These are phyloP conservation scores for Claviceps maximensis DNA, from an alignment of 2,329 filamentous ascomycete species.

Conservation along the genomic window DNA sequence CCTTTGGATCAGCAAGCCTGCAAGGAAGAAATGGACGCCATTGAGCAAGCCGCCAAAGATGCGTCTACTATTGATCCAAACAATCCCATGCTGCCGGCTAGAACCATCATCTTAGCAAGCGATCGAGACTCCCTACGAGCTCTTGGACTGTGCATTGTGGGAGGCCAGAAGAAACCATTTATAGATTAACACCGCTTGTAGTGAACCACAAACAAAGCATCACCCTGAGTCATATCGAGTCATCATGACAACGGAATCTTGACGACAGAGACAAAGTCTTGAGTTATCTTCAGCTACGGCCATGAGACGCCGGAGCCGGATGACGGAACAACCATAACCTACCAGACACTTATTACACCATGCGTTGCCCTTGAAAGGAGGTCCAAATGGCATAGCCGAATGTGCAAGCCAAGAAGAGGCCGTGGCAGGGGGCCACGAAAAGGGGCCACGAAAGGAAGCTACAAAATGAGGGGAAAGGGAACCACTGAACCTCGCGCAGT, in stretches of 20 bases:
- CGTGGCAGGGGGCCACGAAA: neutral
- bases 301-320: neutral
- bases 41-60: conserved; percentile 89
- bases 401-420: neutral
- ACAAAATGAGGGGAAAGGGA: neutral
- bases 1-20: conserved; percentile 90
- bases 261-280: neutral
- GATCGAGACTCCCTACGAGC: conserved; percentile 53
- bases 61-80: conserved; percentile 77
- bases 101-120: conserved; percentile 64
- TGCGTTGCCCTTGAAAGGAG: neutral
- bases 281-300: neutral
- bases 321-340: neutral
- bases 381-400: neutral
- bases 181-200: conserved; percentile 37
- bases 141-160: conserved; percentile 50
- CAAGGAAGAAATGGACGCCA: conserved; percentile 97
- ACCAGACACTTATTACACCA: neutral
- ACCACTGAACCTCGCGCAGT: neutral
- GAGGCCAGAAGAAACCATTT: conserved; percentile 50
- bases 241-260: neutral
- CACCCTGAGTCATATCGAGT: neutral
- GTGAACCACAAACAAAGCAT: neutral
- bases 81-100: conserved; percentile 82
- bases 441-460: neutral